Conservation (phyloP, 441 rosid species). For the Gossypium gossypioides region DNA sequence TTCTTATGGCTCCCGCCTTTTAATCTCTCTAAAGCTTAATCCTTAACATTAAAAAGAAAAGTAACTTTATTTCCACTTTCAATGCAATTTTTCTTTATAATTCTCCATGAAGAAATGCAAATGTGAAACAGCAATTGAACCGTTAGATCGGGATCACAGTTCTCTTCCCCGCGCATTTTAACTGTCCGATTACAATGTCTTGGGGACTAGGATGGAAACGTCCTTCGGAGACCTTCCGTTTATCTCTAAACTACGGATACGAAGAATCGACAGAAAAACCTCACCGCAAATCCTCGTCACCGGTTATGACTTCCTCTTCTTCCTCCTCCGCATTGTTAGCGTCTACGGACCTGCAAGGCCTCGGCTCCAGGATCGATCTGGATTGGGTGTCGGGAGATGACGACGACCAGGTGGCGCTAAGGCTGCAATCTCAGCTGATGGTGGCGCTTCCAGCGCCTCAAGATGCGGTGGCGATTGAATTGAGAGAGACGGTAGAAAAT, state of each 20-base stretch:
- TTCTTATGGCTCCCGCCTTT: not conserved
- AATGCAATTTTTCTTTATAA: not conserved
- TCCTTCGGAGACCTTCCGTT: conserved; percentile 63
- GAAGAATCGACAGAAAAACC: conserved; percentile 51
- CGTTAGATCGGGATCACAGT: conserved; percentile 16
- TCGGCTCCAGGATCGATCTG: conserved; percentile 59
- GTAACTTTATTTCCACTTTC: not conserved
- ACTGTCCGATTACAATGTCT: conserved; percentile 36
- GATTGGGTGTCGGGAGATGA: conserved; percentile 87
- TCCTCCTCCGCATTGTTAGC: conserved; percentile 29
- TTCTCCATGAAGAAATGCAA: not conserved
- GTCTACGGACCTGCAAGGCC: conserved; percentile 45
- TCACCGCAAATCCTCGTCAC: conserved; percentile 31
- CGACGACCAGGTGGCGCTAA: conserved; percentile 79
- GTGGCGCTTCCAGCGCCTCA: conserved; percentile 81
- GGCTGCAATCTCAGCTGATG: conserved; percentile 82
- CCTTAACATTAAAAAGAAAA: not conserved
- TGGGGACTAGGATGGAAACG: conserved; percentile 96
- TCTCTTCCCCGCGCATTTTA: not conserved
- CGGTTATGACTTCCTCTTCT: conserved; percentile 32
- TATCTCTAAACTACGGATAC: conserved; percentile 56
- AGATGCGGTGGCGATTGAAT: conserved; percentile 57
- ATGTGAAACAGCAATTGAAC: not conserved
- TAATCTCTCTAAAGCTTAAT: not conserved
- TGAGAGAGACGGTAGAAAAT: conserved; percentile 26